Evolutionary conservation across 164 flowering plant genomes (phyloP).

Genomic region (Platanus orientalis): DNA sequence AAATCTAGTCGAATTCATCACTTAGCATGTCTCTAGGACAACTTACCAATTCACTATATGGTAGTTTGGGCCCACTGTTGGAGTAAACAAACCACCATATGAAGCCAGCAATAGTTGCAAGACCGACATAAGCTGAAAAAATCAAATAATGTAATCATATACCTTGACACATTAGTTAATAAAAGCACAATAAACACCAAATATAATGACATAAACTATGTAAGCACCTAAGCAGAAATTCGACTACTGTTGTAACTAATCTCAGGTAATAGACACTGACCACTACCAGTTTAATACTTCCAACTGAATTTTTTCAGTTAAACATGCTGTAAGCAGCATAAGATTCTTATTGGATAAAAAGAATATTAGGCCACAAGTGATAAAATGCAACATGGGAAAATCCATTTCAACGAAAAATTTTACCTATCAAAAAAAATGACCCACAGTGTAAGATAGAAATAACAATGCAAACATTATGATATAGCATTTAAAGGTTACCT

Average conservation of each 20-base stretch:
- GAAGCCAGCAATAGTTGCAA: constrained; percentile 94
- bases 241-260: too few species aligned
- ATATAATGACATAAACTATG: too few species aligned
- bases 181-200: neutral
- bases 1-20: too few species aligned
- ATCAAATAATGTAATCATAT: constrained; percentile 3
- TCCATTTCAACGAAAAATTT: too few species aligned
- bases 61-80: constrained; percentile 75
- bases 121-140: constrained; percentile 92
- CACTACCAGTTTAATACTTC: too few species aligned
- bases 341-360: neutral
- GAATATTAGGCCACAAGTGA: neutral
- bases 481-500: constrained; percentile 39
- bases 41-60: constrained; percentile 81
- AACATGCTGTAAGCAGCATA: neutral
- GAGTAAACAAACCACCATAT: constrained; percentile 97
- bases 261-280: too few species aligned
- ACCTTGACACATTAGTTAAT: constrained; percentile 1
- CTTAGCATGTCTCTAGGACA: too few species aligned
- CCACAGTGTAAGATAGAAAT: too few species aligned
- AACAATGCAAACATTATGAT: neutral
- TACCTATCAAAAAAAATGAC: neutral
- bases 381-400: neutral
- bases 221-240: too few species aligned
- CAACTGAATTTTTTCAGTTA: neutral